phyloP scores from a whole-genome alignment of 345 rosid species.

The Toxicodendron radicans region DNA sequence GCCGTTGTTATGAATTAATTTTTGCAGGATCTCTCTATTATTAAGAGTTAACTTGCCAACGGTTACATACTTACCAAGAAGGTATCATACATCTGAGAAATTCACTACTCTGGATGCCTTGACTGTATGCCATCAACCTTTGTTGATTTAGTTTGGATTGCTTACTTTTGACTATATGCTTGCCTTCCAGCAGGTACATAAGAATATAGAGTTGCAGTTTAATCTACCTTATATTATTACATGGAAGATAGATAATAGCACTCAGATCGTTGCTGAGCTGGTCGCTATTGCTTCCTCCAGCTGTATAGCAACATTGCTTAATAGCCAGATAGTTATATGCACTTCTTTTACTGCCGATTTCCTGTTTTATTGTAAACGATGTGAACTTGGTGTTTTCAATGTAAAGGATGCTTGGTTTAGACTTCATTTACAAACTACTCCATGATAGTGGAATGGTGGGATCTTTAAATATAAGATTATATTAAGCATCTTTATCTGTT shows the following conservation, averaged over 20 bases:
- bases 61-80: slow-evolving; percentile 21
- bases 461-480: neutral
- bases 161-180: neutral
- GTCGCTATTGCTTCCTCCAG: slow-evolving; percentile 28
- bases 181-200: slow-evolving; percentile 35
- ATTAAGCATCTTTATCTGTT: neutral
- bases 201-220: slow-evolving; percentile 25
- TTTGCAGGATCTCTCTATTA: slow-evolving; percentile 63
- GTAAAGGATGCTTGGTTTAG: slow-evolving; percentile 16
- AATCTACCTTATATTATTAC: slow-evolving; percentile 23
- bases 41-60: slow-evolving; percentile 25
- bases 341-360: neutral
- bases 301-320: slow-evolving; percentile 13
- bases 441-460: neutral
- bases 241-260: slow-evolving; percentile 22
- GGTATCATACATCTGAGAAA: slow-evolving; percentile 11
- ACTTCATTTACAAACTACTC: neutral
- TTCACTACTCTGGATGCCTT: neutral
- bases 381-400: slow-evolving; percentile 11
- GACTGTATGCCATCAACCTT: neutral
- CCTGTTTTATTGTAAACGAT: slow-evolving; percentile 13
- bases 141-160: slow-evolving; percentile 11
- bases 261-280: slow-evolving; percentile 22
- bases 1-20: neutral
- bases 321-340: neutral